Percentiles rank a stretch among this genome's conserved stretches.
Conservation (phyloP, 2,329 filamentous ascomycete genomes). For the Colletotrichum tropicale region DNA sequence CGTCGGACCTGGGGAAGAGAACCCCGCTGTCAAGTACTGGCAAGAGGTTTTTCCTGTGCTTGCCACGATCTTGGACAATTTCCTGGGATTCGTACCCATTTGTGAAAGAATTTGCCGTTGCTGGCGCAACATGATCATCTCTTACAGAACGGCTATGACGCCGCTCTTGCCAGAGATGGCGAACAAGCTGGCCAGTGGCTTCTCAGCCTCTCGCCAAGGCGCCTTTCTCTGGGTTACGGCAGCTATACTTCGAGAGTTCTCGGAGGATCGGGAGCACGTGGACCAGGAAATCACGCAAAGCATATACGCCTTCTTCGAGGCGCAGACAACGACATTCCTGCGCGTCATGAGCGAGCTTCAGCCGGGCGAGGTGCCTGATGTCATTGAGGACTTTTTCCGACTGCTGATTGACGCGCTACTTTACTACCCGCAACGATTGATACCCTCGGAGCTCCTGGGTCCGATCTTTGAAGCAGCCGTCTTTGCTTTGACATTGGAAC, state of each 20-base stretch:
- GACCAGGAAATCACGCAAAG: constrained; percentile 81
- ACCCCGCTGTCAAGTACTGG: constrained; percentile 96
- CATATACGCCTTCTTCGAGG: constrained; percentile 94
- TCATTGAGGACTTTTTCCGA: constrained; percentile 97
- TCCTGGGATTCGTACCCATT: constrained; percentile 84
- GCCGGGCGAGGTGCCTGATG: constrained; percentile 73
- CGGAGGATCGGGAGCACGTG: constrained; percentile 85
- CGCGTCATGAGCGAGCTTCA: constrained; percentile 86
- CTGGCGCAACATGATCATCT: constrained; percentile 97
- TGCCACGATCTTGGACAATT: constrained; percentile 85
- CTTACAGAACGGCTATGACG: constrained; percentile 87
- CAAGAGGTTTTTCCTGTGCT: constrained; percentile 90
- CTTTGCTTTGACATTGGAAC: constrained; percentile 85
- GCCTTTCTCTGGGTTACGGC: constrained; percentile 99
- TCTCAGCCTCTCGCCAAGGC: constrained; percentile 84
- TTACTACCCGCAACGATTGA: constrained; percentile 86
- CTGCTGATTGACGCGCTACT: constrained; percentile 89
- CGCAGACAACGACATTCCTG: constrained; percentile 88
- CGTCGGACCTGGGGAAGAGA: constrained; percentile 72
- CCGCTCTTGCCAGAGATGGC: constrained; percentile 86
- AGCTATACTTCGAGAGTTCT: constrained; percentile 93
- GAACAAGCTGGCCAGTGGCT: constrained; percentile 85
- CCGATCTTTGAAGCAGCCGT: constrained; percentile 88
- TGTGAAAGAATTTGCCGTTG: constrained; percentile 92
- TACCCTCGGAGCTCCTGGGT: constrained; percentile 78